These are phyloP conservation scores for Lentinula raphanica DNA, from an alignment of 768 basidiomycete genomes.

Conservation along the genomic window DNA sequence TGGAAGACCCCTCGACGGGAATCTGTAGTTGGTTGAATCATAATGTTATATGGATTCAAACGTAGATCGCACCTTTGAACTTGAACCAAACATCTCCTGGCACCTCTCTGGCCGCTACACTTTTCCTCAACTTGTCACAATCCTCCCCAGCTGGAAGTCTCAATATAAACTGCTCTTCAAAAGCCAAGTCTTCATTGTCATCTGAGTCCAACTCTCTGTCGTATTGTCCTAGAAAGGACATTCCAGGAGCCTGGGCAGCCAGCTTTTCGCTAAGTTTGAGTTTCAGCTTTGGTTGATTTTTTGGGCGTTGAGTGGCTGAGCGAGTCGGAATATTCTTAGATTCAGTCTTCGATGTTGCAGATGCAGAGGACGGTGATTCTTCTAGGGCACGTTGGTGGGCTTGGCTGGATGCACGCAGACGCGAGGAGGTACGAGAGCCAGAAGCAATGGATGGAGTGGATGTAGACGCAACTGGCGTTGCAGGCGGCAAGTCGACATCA, in stretches of 20 bases:
- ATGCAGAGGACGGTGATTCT: not conserved
- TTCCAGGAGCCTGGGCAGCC: slow-evolving; percentile 74
- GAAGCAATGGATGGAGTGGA: not conserved
- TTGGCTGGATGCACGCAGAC: slow-evolving; percentile 2
- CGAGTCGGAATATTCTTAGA: slow-evolving; percentile 47
- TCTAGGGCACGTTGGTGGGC: not conserved
- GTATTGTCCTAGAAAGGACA: slow-evolving; percentile 86
- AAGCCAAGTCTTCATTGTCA: slow-evolving; percentile 80
- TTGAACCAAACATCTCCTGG: slow-evolving; percentile 92
- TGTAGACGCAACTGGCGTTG: not conserved
- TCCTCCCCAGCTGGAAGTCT: slow-evolving; percentile 84
- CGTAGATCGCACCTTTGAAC: slow-evolving; percentile 69
- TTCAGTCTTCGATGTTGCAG: not conserved
- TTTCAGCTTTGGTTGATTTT: slow-evolving; percentile 73
- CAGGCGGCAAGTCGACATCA: not conserved
- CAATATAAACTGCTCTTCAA: slow-evolving; percentile 96
- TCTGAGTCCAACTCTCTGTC: slow-evolving; percentile 95
- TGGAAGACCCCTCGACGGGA: slow-evolving; percentile 89
- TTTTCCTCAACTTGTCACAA: slow-evolving; percentile 72
- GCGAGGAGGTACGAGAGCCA: slow-evolving; percentile 4
- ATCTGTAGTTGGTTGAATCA: slow-evolving; percentile 42
- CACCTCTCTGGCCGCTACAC: slow-evolving; percentile 74
- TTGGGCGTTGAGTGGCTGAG: slow-evolving; percentile 42
- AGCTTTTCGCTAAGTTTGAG: slow-evolving; percentile 84
- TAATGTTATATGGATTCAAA: not conserved